Evolutionary conservation across 768 basidiomycete species (phyloP).

Genomic region (Macrolepiota fuliginosa): DNA sequence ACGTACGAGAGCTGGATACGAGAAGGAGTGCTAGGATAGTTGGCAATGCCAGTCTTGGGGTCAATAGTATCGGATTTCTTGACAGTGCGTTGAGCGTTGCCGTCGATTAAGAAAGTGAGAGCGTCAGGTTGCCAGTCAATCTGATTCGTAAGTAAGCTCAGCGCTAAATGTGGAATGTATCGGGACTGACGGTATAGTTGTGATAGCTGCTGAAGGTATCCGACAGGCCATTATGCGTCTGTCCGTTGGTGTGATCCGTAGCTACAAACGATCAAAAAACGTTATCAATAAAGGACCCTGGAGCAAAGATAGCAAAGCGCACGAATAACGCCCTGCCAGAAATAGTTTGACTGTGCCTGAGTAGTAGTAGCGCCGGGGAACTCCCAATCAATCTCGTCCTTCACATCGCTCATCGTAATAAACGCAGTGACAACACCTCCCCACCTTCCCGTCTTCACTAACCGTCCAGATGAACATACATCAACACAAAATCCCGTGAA

Average conservation of each 20-base stretch:
- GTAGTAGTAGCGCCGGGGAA: constrained; percentile 65
- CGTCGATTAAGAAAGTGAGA: constrained; percentile 69
- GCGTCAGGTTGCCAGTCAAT: constrained; percentile 78
- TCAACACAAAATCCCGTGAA: background rate
- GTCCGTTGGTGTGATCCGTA: constrained; percentile 44
- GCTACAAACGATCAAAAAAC: constrained; percentile 26
- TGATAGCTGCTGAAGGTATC: constrained; percentile 75
- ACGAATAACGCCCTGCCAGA: constrained; percentile 76
- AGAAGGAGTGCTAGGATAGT: constrained; percentile 78
- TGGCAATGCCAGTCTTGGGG: constrained; percentile 45
- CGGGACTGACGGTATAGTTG: constrained; percentile 61
- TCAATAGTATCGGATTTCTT: constrained; percentile 57
- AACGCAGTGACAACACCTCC: constrained; percentile 80
- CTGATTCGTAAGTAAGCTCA: constrained; percentile 31
- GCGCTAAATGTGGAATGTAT: background rate
- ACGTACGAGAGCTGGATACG: constrained; percentile 76
- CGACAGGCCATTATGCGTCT: constrained; percentile 41
- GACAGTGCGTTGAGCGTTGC: constrained; percentile 66
- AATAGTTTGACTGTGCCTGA: constrained; percentile 75
- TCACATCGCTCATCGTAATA: constrained; percentile 82
- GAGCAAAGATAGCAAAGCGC: constrained; percentile 23
- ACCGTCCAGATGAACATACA: background rate
- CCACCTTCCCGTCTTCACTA: constrained; percentile 81
- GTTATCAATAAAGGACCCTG: background rate
- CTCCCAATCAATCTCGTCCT: constrained; percentile 89